Percentiles rank a stretch among this genome's conserved stretches.
phyloP scores from a whole-genome alignment of 2,329 filamentous ascomycete species.

The Aureobasidium vineae region DNA sequence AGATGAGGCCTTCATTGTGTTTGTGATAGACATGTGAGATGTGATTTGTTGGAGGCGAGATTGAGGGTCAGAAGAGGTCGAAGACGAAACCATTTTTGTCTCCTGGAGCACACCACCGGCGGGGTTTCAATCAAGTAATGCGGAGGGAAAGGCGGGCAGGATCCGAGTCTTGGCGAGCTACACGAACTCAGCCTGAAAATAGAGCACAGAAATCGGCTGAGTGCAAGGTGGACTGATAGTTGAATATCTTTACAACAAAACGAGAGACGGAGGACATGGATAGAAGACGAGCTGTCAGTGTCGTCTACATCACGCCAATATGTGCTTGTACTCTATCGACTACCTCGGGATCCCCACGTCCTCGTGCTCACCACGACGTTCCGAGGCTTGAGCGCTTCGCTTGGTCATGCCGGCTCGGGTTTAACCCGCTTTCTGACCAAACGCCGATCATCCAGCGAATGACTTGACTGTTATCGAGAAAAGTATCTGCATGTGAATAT shows the following conservation, averaged over 20 bases:
- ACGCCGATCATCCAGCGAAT: slow-evolving; percentile 9
- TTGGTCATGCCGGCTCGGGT: neutral
- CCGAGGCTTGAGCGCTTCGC: neutral
- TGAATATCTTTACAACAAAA: neutral
- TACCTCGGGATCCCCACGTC: slow-evolving; percentile 20
- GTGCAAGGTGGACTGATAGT: neutral
- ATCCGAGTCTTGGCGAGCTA: neutral
- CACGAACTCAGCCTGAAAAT: slow-evolving; percentile 19
- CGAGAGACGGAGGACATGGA: neutral
- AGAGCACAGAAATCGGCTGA: neutral
- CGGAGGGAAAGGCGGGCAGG: slow-evolving; percentile 20
- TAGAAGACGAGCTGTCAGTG: neutral
- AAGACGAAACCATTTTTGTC: slow-evolving; percentile 25
- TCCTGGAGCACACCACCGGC: slow-evolving; percentile 14
- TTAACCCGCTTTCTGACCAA: slow-evolving; percentile 18
- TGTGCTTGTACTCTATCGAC: slow-evolving; percentile 8
- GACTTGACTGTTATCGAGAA: neutral
- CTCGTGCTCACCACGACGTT: slow-evolving; percentile 3
- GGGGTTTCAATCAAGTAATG: slow-evolving; percentile 9
- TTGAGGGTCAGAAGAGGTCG: slow-evolving; percentile 47
- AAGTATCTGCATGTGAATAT: neutral
- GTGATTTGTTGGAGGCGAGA: slow-evolving; percentile 57
- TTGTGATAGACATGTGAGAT: slow-evolving; percentile 66
- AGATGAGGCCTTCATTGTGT: slow-evolving; percentile 58
- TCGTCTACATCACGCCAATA: slow-evolving; percentile 15